A percentile compares a stretch with the other conserved stretches of the same genome.
Conservation (phyloP, 176 grass and related monocot species). For the Musa troglodytarum region DNA sequence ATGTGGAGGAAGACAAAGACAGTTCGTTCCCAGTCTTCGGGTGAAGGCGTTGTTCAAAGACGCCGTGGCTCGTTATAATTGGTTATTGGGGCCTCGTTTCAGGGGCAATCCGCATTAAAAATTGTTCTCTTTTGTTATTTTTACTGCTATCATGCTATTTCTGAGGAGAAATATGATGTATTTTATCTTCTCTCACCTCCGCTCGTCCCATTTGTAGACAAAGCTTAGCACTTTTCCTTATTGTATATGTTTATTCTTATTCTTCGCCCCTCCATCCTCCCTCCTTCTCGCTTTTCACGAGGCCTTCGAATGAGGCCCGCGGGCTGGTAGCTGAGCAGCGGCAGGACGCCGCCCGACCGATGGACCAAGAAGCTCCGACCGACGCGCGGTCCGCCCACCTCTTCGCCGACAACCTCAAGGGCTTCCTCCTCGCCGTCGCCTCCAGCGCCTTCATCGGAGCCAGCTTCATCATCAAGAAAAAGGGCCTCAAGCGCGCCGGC, state of each 20-base stretch:
- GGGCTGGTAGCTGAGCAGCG: background rate
- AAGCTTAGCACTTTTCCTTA: too few species aligned
- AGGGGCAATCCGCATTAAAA: too few species aligned
- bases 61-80: too few species aligned
- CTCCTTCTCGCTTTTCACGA: background rate
- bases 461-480: slow-evolving; percentile 99
- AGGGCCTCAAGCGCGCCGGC: slow-evolving; percentile 78
- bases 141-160: too few species aligned
- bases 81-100: too few species aligned
- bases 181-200: too few species aligned
- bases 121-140: too few species aligned
- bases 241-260: background rate
- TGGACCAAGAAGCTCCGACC: slow-evolving; percentile 4
- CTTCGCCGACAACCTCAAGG: slow-evolving; percentile 81
- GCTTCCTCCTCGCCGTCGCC: slow-evolving; percentile 66
- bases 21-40: too few species aligned
- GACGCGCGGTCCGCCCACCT: slow-evolving; percentile 33
- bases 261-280: background rate
- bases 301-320: background rate
- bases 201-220: too few species aligned
- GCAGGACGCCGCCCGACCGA: background rate
- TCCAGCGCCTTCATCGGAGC: slow-evolving; percentile 92
- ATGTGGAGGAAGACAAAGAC: too few species aligned
- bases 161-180: too few species aligned
- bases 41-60: too few species aligned